Conservation (phyloP, 1,284 basidiomycete genomes). For the Irpex rosettiformis region DNA sequence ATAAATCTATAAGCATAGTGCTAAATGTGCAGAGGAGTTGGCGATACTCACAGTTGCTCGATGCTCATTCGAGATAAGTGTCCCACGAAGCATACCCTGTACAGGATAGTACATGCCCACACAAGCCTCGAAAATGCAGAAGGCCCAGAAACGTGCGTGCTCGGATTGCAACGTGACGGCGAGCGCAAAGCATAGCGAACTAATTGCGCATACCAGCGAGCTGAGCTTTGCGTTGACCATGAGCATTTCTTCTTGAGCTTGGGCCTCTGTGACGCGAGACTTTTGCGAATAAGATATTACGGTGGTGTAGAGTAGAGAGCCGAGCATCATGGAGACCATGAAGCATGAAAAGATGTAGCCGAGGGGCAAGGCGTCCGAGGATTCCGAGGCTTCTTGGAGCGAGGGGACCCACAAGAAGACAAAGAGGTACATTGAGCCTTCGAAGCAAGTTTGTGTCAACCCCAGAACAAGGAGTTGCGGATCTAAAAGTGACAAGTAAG, state of each 20-base stretch:
- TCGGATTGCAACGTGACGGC: constrained; percentile 46
- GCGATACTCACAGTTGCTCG: constrained; percentile 60
- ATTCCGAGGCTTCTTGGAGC: constrained; percentile 54
- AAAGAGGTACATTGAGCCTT: constrained; percentile 80
- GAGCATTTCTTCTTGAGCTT: constrained; percentile 39
- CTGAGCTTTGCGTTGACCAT: constrained; percentile 65
- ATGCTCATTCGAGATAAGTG: constrained; percentile 68
- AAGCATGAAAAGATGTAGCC: constrained; percentile 77
- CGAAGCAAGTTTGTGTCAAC: constrained; percentile 72
- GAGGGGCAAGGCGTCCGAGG: constrained; percentile 47
- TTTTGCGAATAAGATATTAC: constrained; percentile 36
- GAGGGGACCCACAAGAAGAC: constrained; percentile 79
- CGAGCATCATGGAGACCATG: constrained; percentile 79
- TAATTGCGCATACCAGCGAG: constrained; percentile 55
- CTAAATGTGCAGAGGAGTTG: neutral
- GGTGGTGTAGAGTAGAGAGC: constrained; percentile 64
- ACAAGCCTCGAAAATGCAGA: constrained; percentile 71
- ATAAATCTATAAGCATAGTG: neutral
- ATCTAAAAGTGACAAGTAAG: constrained; percentile 35
- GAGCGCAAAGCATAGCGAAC: constrained; percentile 53
- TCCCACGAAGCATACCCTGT: constrained; percentile 70
- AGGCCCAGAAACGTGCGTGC: constrained; percentile 62
- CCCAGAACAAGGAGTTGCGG: constrained; percentile 63
- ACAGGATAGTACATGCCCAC: constrained; percentile 79
- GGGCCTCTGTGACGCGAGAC: constrained; percentile 23